Evolutionary conservation across 148 eudicot genomes (phyloP), one percentile per base, ranked within the genome.

Genomic region (Linanthus parryae): DNA sequence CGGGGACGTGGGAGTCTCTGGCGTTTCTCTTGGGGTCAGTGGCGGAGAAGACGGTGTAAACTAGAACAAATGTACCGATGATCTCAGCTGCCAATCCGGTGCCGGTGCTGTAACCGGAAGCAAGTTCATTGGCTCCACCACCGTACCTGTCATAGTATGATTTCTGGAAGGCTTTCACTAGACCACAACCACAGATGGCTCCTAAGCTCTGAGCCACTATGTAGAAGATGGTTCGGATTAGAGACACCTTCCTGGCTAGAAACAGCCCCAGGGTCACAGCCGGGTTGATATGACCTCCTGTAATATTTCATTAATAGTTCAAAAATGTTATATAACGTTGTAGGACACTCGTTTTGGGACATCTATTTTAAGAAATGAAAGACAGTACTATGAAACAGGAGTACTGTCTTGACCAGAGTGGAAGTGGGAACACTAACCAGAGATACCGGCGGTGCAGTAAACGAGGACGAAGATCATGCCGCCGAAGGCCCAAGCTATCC

Each of bases 201-300:
- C 48, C 48, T 16, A 44, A 19, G 20, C 48, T 15, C 48, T 25
- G 52, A 26, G 26, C 26, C 16, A 47, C 16, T 5, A 47, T 47
- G 52, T 47, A 47, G 16, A 47, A 47, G 8, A 47, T 7, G 16
- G 33, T 17, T 18, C 52, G 27, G n/a, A 30, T 28, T 5, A 56
- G 37, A 0, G 59, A 56, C 22, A 56, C 48, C 33, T 56, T 56
- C n/a, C 59, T 25, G 7, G 36, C 59, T 35, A 42, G 7, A 37
- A 56, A 40, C 37, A 44, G 25, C 2, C 48, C 48, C 13, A 44
- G 23, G 0, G 48, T 84, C 64, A 84, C 94, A 3, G 94, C 94
- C 7, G 92, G 92, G 62, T 80, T 84, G 12, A 84, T 84, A 71
- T 84, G 92, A 2, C 92, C 92, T 46, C 92, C 92, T 77, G 54